Base-by-base conservation (phyloP, 495 filamentous ascomycete genomes). In the Hyaloscypha bicolor region DNA sequence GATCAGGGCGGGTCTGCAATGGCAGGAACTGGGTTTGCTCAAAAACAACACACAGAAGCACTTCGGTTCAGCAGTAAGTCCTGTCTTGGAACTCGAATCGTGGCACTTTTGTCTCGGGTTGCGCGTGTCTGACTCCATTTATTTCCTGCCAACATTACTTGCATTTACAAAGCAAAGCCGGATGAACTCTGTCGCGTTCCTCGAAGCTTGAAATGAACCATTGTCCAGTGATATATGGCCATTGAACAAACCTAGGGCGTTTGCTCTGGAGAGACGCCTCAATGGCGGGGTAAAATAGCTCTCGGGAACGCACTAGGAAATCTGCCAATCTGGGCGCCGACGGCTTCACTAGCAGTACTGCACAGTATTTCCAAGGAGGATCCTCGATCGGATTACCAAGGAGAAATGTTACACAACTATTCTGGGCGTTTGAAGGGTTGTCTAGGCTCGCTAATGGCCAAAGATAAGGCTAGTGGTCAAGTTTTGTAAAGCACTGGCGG, bases 391-490 rank as follows among this genome's bases (percentile, higher is more conserved):
- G 19, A 12, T 30, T 25, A 25, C 16, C 21, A 8, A 30, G 53
- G 53, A 29, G 9, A 56, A 53, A 29, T 14, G 29, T 25, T 56
- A 31, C 11, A 6, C 6, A n/a, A 56, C 4, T 11, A 29, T 9
- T 31, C 22, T 6, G 53, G 19, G 8, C 29, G 4, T 30, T 56
- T 14, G 42, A 48, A 19, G 16, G 25, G 51, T 2, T 56, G 8
- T 31, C 22, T 4, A 9, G 2, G 6, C 19, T 56, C 22, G 53
- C 30, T 25, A 56, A n/a, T 31, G 53, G 53, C 6, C 53, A 56
- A 56, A 25, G 53, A 56, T 56, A 56, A 56, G 53, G 53, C 53
- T 31, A 56, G 22, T 31, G 53, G 53, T 29, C 22, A 56, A 56
- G 53, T 56, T 25, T 56, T 56, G 53, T 56, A 9, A 56, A 29